Percentiles rank a stretch among this genome's conserved stretches.
Conservation (phyloP, 768 basidiomycete genomes). For the Boletus edulis region DNA sequence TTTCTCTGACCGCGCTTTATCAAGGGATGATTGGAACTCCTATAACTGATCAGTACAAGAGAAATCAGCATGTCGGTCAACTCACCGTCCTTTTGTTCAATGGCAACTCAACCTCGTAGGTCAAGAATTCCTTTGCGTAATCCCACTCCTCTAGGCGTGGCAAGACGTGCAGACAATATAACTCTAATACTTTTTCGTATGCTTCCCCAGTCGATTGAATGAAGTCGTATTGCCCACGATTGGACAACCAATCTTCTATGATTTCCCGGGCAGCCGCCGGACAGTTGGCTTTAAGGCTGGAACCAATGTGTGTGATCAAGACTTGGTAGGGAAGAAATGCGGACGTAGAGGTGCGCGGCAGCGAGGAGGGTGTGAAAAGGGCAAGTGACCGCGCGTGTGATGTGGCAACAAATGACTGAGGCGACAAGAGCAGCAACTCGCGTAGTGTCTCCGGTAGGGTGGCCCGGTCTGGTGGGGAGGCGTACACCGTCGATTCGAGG, state of each 20-base stretch:
- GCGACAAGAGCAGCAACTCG: conserved; percentile 52
- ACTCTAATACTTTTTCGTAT: conserved; percentile 72
- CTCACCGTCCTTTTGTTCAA: conserved; percentile 51
- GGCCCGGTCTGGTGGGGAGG: conserved; percentile 43
- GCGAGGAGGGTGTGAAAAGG: conserved; percentile 59
- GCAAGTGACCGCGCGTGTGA: conserved; percentile 63
- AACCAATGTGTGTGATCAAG: conserved; percentile 65
- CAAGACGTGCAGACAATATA: conserved; percentile 72
- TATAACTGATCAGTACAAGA: conserved; percentile 12
- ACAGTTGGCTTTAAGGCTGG: conserved; percentile 64
- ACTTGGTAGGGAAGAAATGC: conserved; percentile 68
- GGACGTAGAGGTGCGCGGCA: conserved; percentile 39
- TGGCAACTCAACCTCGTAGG: conserved; percentile 67
- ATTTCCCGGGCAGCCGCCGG: conserved; percentile 61
- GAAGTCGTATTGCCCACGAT: conserved; percentile 41
- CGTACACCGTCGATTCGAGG: conserved; percentile 70
- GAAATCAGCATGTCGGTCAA: background rate
- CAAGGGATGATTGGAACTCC: conserved; percentile 33
- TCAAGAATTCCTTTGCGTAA: conserved; percentile 72
- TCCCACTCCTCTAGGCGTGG: conserved; percentile 78
- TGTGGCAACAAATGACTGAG: conserved; percentile 53
- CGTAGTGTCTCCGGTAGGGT: conserved; percentile 51
- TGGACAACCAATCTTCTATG: conserved; percentile 77
- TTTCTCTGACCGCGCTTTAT: conserved; percentile 33
- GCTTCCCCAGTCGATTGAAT: conserved; percentile 42